Percentiles rank a stretch among this genome's conserved stretches.
Evolutionary conservation across 176 grass and related monocot species (phyloP).

Genomic region (barley (Hordeum vulgare)): MorexV3_pseudomolecules_assembly NC_058519.1:649967885-649968384

Average conservation of each 20-base stretch:
- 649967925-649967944: no score
- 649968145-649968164: neutral
- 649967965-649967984: no score
- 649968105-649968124: neutral
- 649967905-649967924: no score
- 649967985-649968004: no score
- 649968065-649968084: neutral
- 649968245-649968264: neutral
- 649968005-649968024: no score
- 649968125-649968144: neutral
- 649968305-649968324: neutral
- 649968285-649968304: neutral
- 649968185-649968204: conserved; percentile 13
- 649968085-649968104: neutral
- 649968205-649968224: conserved; percentile 8
- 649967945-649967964: no score
- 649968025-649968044: no score
- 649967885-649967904: no score
- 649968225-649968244: neutral
- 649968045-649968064: neutral
- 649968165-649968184: neutral
- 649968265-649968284: no score
- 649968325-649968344: neutral
- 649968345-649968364: neutral
- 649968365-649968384: neutral